Evolutionary conservation across 257 asterid species (phyloP), one percentile per base, ranked within the genome.

Genomic region (Rubia yunnanensis): DNA sequence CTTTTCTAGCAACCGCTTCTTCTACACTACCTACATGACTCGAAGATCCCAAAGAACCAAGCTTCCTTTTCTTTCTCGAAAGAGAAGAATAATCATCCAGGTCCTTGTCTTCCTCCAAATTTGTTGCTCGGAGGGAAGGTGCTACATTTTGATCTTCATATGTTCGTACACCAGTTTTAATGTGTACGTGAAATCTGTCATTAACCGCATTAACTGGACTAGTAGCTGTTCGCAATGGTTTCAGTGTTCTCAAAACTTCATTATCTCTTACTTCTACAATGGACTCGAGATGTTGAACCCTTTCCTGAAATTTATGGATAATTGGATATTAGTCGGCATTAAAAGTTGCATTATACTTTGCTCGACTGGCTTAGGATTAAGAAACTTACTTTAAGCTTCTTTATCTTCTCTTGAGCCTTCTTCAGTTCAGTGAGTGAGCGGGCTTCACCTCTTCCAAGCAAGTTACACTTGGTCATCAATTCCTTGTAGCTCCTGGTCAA

Each of bases 391-490:
- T 82, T 82, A 66, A 90, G 83, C 73, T 77, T 94, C 67, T 74
- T 77, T 63, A 89, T 88, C 87, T 83, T 90, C 71, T 82, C 91
- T 60, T 70, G 73, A 35, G 97, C 96, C 75, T 86, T 90, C 76
- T 88, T 88, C 34, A 94, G 95, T 78, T 88, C 86, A 64, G 72
- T 69, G 34, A 73, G 80, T 69, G 81, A 74, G 48, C 87, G 85
- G 34, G 99, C 87, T 77, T 94, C 96, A 65, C 99, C 95, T 78
- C 99, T 81, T 75, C 99, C 97, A 76, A 90, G 84, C 54, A 69
- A 54, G 75, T 79, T 88, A 89, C 97, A 90, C 78, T 88, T 92
- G 56, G 83, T 76, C 94, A 92, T 79, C 74, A 92, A 77, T 78
- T 92, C 99, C 86, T 92, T 92, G 89, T 92, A 92, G 80, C 84